Evolutionary conservation across 768 basidiomycete genomes (phyloP), one percentile per base, ranked within the genome.

Genomic region (Dioszegia hungarica): DNA sequence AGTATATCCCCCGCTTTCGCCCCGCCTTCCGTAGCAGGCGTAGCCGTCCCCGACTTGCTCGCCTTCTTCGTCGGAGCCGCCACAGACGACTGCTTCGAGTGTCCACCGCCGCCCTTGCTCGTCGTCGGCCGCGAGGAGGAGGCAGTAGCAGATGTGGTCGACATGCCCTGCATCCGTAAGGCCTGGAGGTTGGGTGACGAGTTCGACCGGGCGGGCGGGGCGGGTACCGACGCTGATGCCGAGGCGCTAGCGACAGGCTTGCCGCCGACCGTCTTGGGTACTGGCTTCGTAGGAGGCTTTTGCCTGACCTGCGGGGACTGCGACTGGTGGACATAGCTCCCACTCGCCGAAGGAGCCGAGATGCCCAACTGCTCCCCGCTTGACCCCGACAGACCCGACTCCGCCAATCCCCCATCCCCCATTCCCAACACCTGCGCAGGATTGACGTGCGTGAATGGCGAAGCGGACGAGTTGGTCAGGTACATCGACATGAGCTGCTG

Each of bases 341-440:
- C 34, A 12, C 34, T 27, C 11, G 49, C 34, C 14, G 36, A 37
- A 15, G 34, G 48, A 28, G 44, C 60, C n/a, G 50, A 52, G 39
- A 5, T 14, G 28, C 31, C 41, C 14, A 27, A 33, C 17, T 54
- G 41, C 19, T 54, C 39, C 10, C 34, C 39, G 24, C 36, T 56
- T 10, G 45, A 38, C 27, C 54, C 49, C 1, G 49, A 51, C 38
- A 51, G 17, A 3, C 49, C 45, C 27, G 22, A 24, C 14, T 25
- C 45, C 9, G 9, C 20, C 6, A 40, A n/a, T 8, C 39, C 39
- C 31, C 38, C 49, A 19, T 51, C 56, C 15, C 6, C 51, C 44
- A 14, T 40, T 50, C 70, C 77, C 24, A 82, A 75, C 40, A 94
- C 88, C 77, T 94, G 90, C n/a, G 87, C 87, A 8, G 93, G 93